phyloP scores from a whole-genome alignment of 2,329 filamentous ascomycete species.

The Metarhizium anisopliae region DNA sequence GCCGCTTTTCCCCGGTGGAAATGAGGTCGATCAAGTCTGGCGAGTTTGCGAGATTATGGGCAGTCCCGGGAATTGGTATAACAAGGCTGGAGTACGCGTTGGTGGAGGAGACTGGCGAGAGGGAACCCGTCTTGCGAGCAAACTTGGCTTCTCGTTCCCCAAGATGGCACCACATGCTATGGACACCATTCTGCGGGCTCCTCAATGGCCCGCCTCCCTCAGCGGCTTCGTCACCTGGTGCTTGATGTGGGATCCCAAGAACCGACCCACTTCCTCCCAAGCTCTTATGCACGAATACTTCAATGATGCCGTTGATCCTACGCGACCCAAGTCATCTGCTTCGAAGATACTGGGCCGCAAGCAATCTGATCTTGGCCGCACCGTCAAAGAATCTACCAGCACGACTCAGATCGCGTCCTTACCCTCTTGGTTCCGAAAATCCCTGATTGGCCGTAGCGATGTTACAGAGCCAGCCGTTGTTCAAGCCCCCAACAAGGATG shows the following conservation, averaged over 20 bases:
- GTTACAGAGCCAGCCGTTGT: conserved; percentile 48
- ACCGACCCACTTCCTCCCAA: conserved; percentile 81
- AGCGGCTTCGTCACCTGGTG: conserved; percentile 97
- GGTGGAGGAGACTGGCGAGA: conserved; percentile 98
- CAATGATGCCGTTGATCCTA: conserved; percentile 78
- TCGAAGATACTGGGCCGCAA: conserved; percentile 81
- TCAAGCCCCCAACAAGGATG: conserved; percentile 38
- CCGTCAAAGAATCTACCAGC: conserved; percentile 47
- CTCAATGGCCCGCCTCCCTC: conserved; percentile 84
- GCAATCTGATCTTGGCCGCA: conserved; percentile 71
- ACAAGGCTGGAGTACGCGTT: conserved; percentile 75
- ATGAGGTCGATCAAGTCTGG: conserved; percentile 99
- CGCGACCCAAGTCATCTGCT: conserved; percentile 83
- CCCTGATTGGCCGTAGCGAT: conserved; percentile 73
- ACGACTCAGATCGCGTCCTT: conserved; percentile 64
- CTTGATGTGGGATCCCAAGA: conserved; percentile 96
- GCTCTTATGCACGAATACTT: conserved; percentile 97
- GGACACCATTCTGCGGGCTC: conserved; percentile 82
- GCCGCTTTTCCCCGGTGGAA: conserved; percentile 91
- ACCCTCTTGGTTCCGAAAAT: conserved; percentile 95
- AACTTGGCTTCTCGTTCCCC: conserved; percentile 96
- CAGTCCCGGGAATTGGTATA: conserved; percentile 96
- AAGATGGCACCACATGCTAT: conserved; percentile 98
- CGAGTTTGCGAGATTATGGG: conserved; percentile 99
- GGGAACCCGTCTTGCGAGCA: conserved; percentile 82